phyloP scores from a whole-genome alignment of 164 flowering plant species.

The grape (Vitis vinifera) region ASM3070453v1 NC_081807.1:1437001-1437500 shows the following conservation, averaged over 20 bases:
- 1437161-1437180: too few species aligned
- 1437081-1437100: conserved; percentile 63
- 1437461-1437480: not conserved
- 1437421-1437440: conserved; percentile 99
- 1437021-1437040: not conserved
- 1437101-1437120: conserved; percentile 96
- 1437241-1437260: conserved; percentile 93
- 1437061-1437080: conserved; percentile 68
- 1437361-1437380: conserved; percentile 86
- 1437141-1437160: not conserved
- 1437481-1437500: not conserved
- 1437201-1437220: not conserved
- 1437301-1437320: conserved; percentile 90
- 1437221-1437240: conserved; percentile 60
- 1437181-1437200: not conserved
- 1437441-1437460: conserved; percentile 18
- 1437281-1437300: conserved; percentile 96
- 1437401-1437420: conserved; percentile 96
- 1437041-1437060: conserved; percentile 77
- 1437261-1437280: conserved; percentile 95
- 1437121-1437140: conserved; percentile 73
- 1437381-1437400: conserved; percentile 90
- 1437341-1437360: conserved; percentile 54
- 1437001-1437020: conserved; percentile 7
- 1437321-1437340: conserved; percentile 27